Evolutionary conservation across 108 stramenopile genomes (phyloP), one percentile per base, ranked within the genome.

Genomic region (Skeletonema marinoi): DNA sequence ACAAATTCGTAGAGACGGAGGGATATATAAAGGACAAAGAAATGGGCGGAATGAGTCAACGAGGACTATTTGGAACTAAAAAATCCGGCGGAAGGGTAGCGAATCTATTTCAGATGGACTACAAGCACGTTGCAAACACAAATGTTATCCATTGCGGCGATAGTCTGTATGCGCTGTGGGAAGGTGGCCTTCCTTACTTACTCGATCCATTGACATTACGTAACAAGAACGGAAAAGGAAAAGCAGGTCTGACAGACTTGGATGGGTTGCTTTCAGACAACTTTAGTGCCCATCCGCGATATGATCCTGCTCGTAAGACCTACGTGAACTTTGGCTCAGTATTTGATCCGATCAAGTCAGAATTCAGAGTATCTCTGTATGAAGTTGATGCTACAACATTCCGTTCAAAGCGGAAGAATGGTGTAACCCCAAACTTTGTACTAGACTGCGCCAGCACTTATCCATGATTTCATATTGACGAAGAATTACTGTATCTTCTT

Each of bases 41-140:
- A 21, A 73, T 32, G 13, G 77, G 73, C 11, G 78, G 39, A 32
- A 73, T 88, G 61, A 54, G 68, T 14, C 46, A 58, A 32, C 73
- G 77, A n/a, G 82, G 82, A 25, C 36, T 88, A 9, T 88, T 88
- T 70, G 87, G 87, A 6, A 88, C 87, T 19, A 65, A 50, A 32
- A 71, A 66, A 61, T 54, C 59, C 2, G 87, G 87, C 5, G 69
- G 72, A n/a, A n/a, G n/a, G n/a, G n/a, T 74, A 1, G 31, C 16
- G 30, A 85, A 85, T 61, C 21, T 41, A 4, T 85, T 85, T 61
- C 65, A 63, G 39, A 74, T 64, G 6, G 60, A 77, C 11, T 68
- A 69, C 33, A 87, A 87, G 62, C 83, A 87, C 70, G 83, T 87
- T 5, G 86, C 83, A 32, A 87, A 87, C 41, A 87, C 86, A 14